These are phyloP conservation scores for Xerocomellus chrysenteron DNA, from an alignment of 768 basidiomycete species.

Conservation along the genomic window DNA sequence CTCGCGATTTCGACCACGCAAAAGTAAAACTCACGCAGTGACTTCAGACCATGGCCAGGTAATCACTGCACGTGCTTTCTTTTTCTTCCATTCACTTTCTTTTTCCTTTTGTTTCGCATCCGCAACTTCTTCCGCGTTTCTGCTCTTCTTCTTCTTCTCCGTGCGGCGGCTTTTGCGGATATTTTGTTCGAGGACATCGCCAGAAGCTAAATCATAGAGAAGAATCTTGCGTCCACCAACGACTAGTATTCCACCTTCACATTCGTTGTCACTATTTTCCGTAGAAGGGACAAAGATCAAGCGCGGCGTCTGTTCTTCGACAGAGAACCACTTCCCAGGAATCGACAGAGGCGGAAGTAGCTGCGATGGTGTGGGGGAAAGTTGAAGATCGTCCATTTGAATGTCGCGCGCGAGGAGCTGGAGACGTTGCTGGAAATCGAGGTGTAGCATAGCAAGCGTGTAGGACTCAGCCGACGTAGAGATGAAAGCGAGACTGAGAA, in stretches of 20 bases:
- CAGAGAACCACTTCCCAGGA: slow-evolving; percentile 44
- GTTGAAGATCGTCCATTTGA: slow-evolving; percentile 38
- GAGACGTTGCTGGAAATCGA: slow-evolving; percentile 60
- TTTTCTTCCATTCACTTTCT: slow-evolving; percentile 51
- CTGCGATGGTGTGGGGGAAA: slow-evolving; percentile 50
- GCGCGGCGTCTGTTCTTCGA: slow-evolving; percentile 39
- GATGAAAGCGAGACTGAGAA: slow-evolving; percentile 68
- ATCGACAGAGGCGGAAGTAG: slow-evolving; percentile 54
- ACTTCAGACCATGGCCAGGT: slow-evolving; percentile 80
- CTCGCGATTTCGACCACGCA: neutral
- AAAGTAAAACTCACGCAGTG: slow-evolving; percentile 51
- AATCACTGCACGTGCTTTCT: slow-evolving; percentile 54
- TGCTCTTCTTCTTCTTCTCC: slow-evolving; percentile 50
- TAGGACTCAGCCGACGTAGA: slow-evolving; percentile 40
- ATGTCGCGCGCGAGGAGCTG: slow-evolving; percentile 64
- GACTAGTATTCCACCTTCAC: slow-evolving; percentile 69
- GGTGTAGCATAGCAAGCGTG: slow-evolving; percentile 63
- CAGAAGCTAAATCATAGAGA: slow-evolving; percentile 56
- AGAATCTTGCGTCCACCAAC: slow-evolving; percentile 66
- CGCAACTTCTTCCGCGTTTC: slow-evolving; percentile 39
- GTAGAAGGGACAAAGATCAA: slow-evolving; percentile 38
- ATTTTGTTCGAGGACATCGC: slow-evolving; percentile 49
- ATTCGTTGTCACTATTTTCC: slow-evolving; percentile 27
- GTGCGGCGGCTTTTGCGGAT: slow-evolving; percentile 53
- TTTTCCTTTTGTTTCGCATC: slow-evolving; percentile 57